A percentile compares a stretch with the other conserved stretches of the same genome.
These are phyloP conservation scores for Syzygium malaccense DNA, from an alignment of 441 rosid genomes.

Conservation along the genomic window DNA sequence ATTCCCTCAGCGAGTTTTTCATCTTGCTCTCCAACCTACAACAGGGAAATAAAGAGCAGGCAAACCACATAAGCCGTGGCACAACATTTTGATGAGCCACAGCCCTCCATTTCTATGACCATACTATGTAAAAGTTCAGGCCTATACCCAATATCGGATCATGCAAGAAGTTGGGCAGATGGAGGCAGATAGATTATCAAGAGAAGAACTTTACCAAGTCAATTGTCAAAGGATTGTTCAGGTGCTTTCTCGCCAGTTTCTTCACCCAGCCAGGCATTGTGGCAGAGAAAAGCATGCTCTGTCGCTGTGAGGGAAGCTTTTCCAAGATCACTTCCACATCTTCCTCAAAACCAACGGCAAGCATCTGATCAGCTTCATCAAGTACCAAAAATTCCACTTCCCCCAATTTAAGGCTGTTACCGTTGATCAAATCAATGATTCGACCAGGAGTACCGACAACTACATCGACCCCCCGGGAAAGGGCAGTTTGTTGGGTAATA, in stretches of 20 bases:
- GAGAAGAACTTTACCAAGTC: slow-evolving; percentile 55
- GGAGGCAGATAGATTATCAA: background rate
- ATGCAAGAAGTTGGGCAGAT: background rate
- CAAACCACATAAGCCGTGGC: background rate
- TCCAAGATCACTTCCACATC: slow-evolving; percentile 87
- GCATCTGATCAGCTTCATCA: slow-evolving; percentile 99
- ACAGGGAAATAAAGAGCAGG: background rate
- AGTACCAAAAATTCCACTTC: slow-evolving; percentile 92
- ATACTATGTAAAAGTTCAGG: background rate
- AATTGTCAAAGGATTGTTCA: slow-evolving; percentile 84
- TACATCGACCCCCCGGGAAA: slow-evolving; percentile 91
- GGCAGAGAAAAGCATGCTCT: slow-evolving; percentile 99
- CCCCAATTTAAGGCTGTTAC: slow-evolving; percentile 73
- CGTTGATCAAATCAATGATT: slow-evolving; percentile 77
- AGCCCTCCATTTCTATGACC: background rate
- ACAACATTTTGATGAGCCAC: background rate
- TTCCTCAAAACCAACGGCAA: slow-evolving; percentile 98
- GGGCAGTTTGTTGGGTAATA: slow-evolving; percentile 65
- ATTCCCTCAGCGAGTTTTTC: slow-evolving; percentile 97
- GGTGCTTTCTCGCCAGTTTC: slow-evolving; percentile 82
- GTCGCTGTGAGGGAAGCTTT: slow-evolving; percentile 75
- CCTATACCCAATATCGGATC: background rate
- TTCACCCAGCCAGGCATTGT: slow-evolving; percentile 98
- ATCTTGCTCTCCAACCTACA: slow-evolving; percentile 80
- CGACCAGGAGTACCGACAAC: slow-evolving; percentile 99